phyloP scores from a whole-genome alignment of 2,329 filamentous ascomycete genomes.

The Neofusicoccum parvum region DNA sequence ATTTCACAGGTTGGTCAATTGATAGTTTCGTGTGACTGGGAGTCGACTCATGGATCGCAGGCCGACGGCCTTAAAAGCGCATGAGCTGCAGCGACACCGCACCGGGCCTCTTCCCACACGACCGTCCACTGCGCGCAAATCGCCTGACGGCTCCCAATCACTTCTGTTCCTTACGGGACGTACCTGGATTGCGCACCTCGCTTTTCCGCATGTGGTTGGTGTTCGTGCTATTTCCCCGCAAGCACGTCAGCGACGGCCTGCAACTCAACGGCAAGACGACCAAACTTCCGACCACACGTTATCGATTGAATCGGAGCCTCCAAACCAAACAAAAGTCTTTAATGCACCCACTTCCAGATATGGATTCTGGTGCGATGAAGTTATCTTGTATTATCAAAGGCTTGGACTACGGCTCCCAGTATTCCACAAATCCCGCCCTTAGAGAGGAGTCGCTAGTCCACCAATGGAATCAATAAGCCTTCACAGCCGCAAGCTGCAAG shows the following conservation, averaged over 20 bases:
- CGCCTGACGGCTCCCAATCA: neutral
- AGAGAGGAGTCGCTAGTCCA: neutral
- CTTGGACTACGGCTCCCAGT: neutral
- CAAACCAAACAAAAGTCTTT: too few relatives aligned
- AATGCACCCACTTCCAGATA: too few relatives aligned
- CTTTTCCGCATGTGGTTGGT: neutral
- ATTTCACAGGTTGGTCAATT: neutral
- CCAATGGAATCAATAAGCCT: neutral
- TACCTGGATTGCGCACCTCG: neutral
- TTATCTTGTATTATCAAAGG: neutral
- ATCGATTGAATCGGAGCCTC: too few relatives aligned
- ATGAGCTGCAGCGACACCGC: neutral
- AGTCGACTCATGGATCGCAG: neutral
- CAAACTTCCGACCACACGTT: neutral
- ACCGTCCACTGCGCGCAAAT: neutral
- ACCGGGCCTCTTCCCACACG: neutral
- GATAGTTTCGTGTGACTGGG: neutral
- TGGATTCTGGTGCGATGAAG: neutral
- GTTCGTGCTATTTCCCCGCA: slow-evolving; percentile 18
- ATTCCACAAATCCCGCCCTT: neutral
- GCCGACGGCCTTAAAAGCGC: neutral
- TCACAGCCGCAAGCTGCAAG: neutral
- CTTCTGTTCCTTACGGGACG: neutral
- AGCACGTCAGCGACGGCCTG: slow-evolving; percentile 14
- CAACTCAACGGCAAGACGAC: neutral